Evolutionary conservation across 208 protist species (phyloP).

Genomic region (Leishmania martiniquensis): DNA sequence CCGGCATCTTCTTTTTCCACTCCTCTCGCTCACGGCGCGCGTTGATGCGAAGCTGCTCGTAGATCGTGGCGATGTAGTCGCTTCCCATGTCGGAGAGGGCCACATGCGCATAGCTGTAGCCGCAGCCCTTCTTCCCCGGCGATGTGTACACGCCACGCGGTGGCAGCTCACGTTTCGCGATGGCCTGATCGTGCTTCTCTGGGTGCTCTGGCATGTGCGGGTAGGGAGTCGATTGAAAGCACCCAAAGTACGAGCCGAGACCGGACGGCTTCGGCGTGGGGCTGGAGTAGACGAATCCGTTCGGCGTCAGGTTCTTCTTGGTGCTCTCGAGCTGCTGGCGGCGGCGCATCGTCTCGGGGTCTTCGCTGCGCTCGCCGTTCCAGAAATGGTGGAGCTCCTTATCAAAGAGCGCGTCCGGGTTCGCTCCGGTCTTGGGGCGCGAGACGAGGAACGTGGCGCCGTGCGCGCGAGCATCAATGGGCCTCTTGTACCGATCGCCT

Average conservation of each 20-base stretch:
- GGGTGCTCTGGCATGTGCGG: constrained; percentile 63
- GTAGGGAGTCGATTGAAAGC: constrained; percentile 61
- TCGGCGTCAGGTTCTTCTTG: constrained; percentile 78
- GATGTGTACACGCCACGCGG: constrained; percentile 84
- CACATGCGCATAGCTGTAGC: constrained; percentile 68
- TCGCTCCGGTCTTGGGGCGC: constrained; percentile 78
- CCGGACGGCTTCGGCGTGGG: constrained; percentile 54
- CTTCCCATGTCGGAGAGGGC: constrained; percentile 57
- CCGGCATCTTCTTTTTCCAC: constrained; percentile 68
- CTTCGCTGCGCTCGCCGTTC: constrained; percentile 82
- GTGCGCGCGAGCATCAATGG: constrained; percentile 62
- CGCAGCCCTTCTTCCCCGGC: constrained; percentile 65
- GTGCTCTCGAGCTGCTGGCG: constrained; percentile 54
- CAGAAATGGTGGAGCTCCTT: constrained; percentile 82
- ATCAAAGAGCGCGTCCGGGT: constrained; percentile 86
- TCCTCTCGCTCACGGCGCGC: constrained; percentile 47
- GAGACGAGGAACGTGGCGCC: constrained; percentile 71
- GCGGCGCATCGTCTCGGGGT: constrained; percentile 55
- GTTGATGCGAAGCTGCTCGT: constrained; percentile 77
- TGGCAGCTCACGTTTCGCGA: constrained; percentile 32
- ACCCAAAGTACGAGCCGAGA: constrained; percentile 88
- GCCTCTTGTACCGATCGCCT: constrained; percentile 73
- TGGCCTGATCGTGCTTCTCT: constrained; percentile 36
- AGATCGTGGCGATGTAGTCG: constrained; percentile 86
- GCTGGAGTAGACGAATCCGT: constrained; percentile 73